Percentiles rank a stretch among this genome's conserved stretches.
These are phyloP conservation scores for Oehlia diaphana DNA, from an alignment of 192 early-diverging fungal species.

Conservation along the genomic window DNA sequence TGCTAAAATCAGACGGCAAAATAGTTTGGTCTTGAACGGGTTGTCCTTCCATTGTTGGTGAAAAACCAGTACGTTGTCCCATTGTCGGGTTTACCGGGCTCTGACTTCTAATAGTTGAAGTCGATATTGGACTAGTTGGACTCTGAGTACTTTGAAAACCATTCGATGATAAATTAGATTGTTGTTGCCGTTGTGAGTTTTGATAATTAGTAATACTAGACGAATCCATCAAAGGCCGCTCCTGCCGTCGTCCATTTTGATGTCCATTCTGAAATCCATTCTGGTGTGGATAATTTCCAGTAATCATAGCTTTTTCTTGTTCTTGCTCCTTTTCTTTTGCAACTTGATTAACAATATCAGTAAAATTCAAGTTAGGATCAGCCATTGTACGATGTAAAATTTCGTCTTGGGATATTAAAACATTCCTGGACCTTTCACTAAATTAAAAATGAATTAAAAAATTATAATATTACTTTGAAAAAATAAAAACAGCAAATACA, in stretches of 20 bases:
- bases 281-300: not conserved
- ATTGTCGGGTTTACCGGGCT: no score
- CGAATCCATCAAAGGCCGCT: no score
- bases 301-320: not conserved
- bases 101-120: no score
- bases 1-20: not conserved
- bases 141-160: no score
- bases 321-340: constrained; percentile 14
- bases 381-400: not conserved
- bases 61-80: not conserved
- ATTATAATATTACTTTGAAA: not conserved
- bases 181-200: no score
- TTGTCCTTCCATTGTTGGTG: not conserved
- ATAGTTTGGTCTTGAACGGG: not conserved
- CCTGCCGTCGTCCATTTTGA: not conserved
- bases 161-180: no score
- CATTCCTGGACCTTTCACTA: constrained; percentile 3
- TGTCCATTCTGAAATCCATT: not conserved
- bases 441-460: not conserved
- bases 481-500: not conserved
- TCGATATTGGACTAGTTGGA: no score
- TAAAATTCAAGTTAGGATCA: constrained; percentile 3
- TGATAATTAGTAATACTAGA: no score
- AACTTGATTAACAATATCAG: constrained; percentile 10
- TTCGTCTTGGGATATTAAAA: constrained; percentile 18